Evolutionary conservation across 805 yeast species (phyloP).

Genomic region (Cyberlindnera subsufficiens): DNA sequence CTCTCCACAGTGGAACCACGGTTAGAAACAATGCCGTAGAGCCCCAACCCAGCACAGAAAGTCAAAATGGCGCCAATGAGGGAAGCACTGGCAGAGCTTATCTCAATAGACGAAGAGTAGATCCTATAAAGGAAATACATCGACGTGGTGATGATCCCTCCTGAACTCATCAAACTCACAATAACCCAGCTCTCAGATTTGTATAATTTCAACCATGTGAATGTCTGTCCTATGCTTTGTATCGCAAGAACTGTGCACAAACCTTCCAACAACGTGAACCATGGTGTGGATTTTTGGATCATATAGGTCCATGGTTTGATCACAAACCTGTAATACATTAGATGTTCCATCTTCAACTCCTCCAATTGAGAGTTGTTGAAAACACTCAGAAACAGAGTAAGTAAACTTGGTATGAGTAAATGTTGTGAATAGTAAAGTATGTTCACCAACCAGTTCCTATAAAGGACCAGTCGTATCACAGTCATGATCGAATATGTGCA

Average conservation of each 20-base stretch:
- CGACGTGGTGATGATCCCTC: slow-evolving; percentile 69
- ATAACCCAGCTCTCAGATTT: slow-evolving; percentile 76
- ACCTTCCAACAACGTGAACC: slow-evolving; percentile 88
- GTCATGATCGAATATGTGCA: slow-evolving; percentile 67
- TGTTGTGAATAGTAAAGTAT: slow-evolving; percentile 74
- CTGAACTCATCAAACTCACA: slow-evolving; percentile 62
- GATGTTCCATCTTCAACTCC: slow-evolving; percentile 16
- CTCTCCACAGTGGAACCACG: slow-evolving; percentile 90
- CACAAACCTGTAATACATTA: slow-evolving; percentile 28
- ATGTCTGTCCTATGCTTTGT: slow-evolving; percentile 84
- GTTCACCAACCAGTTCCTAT: slow-evolving; percentile 27
- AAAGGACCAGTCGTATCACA: slow-evolving; percentile 53
- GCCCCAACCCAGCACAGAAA: slow-evolving; percentile 62
- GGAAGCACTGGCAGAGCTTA: slow-evolving; percentile 65
- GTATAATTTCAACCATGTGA: slow-evolving; percentile 56
- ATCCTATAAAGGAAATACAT: slow-evolving; percentile 77
- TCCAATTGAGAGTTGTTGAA: slow-evolving; percentile 33
- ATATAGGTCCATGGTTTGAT: slow-evolving; percentile 67
- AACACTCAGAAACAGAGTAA: slow-evolving; percentile 60
- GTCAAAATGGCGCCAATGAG: slow-evolving; percentile 83
- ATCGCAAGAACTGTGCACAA: slow-evolving; percentile 87
- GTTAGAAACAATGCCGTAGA: slow-evolving; percentile 78
- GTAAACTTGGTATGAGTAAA: slow-evolving; percentile 70
- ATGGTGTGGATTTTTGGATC: slow-evolving; percentile 77
- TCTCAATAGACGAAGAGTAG: slow-evolving; percentile 68